phyloP scores from a whole-genome alignment of 2,329 filamentous ascomycete species.

The Blumeria hordei region DNA sequence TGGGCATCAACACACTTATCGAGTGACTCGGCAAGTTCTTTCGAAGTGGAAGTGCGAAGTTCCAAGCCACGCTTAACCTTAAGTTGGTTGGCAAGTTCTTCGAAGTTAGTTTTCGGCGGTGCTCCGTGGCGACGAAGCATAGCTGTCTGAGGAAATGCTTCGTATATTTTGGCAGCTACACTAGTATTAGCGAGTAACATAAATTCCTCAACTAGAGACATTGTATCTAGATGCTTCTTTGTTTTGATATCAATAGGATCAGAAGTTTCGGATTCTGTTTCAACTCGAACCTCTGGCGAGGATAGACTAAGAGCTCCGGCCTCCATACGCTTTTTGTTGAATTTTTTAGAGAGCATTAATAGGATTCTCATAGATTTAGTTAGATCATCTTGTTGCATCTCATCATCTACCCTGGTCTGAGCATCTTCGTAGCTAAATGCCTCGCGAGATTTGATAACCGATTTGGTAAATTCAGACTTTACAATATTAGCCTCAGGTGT shows the following conservation, averaged over 20 bases:
- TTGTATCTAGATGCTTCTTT: constrained; percentile 81
- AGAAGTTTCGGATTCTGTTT: constrained; percentile 84
- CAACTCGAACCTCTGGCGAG: constrained; percentile 91
- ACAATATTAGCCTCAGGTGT: constrained; percentile 67
- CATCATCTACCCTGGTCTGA: constrained; percentile 79
- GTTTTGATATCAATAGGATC: constrained; percentile 93
- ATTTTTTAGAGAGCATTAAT: constrained; percentile 70
- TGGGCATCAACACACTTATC: constrained; percentile 56
- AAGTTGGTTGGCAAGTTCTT: constrained; percentile 77
- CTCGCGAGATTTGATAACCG: constrained; percentile 86
- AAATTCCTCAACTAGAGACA: constrained; percentile 95
- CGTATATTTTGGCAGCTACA: constrained; percentile 74
- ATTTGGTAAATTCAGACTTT: constrained; percentile 77
- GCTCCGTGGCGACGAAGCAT: constrained; percentile 78
- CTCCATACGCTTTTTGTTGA: constrained; percentile 88
- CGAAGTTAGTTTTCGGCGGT: constrained; percentile 88
- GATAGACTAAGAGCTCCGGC: constrained; percentile 86
- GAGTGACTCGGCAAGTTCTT: constrained; percentile 79
- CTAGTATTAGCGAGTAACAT: constrained; percentile 97
- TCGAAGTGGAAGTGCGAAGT: constrained; percentile 63
- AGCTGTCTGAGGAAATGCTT: constrained; percentile 83
- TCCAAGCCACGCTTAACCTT: constrained; percentile 65
- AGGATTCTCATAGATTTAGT: constrained; percentile 75
- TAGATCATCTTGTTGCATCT: constrained; percentile 65
- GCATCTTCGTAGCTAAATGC: constrained; percentile 97